These are phyloP conservation scores for Pseudozyma tsukubaensis DNA, from an alignment of 1,284 basidiomycete species.

Conservation along the genomic window DNA sequence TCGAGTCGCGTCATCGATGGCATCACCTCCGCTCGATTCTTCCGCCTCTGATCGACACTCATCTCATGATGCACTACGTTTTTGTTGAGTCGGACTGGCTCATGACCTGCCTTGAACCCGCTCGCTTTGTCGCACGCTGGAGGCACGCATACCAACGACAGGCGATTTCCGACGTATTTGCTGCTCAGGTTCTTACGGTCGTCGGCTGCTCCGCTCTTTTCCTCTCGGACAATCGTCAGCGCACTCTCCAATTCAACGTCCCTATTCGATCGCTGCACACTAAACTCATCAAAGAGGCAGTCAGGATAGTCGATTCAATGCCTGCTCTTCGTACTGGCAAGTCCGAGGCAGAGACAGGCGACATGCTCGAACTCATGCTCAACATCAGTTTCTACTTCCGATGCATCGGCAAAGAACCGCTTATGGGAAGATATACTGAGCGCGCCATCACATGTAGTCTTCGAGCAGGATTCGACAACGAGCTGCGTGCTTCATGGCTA, in stretches of 20 bases:
- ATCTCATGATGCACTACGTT: conserved; percentile 31
- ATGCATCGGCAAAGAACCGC: conserved; percentile 17
- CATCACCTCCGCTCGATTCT: conserved; percentile 19
- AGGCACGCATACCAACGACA: conserved; percentile 17
- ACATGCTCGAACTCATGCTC: conserved; percentile 29
- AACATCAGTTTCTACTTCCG: conserved; percentile 37
- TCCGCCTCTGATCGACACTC: conserved; percentile 35
- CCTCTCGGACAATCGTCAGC: conserved; percentile 30
- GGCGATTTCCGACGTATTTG: conserved; percentile 34
- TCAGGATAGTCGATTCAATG: conserved; percentile 25
- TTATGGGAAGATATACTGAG: conserved; percentile 19
- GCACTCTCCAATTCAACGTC: conserved; percentile 18
- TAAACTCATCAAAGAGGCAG: conserved; percentile 28
- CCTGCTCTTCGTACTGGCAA: conserved; percentile 16
- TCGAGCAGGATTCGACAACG: conserved; percentile 25
- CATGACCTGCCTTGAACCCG: conserved; percentile 12
- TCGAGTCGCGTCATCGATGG: conserved; percentile 23
- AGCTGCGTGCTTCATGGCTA: conserved; percentile 22
- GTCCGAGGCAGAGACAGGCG: conserved; percentile 21
- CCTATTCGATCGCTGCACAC: conserved; percentile 32
- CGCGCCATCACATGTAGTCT: conserved; percentile 17
- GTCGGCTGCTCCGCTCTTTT: conserved; percentile 21
- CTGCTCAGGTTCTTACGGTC: conserved; percentile 18
- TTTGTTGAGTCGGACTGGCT: conserved; percentile 38
- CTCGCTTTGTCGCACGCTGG: conserved; percentile 37